Evolutionary conservation across 345 rosid species (phyloP).

Genomic region (Eucalyptus pauciflora): DNA sequence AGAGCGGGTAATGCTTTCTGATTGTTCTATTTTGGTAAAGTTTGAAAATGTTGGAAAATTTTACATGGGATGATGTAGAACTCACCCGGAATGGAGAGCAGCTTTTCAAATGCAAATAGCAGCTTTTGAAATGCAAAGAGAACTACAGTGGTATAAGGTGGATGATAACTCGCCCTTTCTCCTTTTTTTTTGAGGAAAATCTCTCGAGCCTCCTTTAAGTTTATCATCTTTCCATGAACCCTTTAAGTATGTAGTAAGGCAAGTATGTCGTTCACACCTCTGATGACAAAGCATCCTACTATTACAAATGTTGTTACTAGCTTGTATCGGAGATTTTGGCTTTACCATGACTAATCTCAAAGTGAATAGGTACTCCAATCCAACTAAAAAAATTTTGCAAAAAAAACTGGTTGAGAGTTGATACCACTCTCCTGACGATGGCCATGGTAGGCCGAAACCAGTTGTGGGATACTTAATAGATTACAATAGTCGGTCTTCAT

Average conservation of each 20-base stretch:
- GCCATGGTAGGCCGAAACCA: not conserved
- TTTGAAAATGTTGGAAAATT: not conserved
- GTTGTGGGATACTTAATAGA: not conserved
- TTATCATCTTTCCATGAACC: too few species aligned
- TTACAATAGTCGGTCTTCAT: not conserved
- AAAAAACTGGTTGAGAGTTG: not conserved
- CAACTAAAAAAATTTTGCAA: too few species aligned
- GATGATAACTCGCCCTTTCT: too few species aligned
- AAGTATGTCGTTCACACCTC: too few species aligned
- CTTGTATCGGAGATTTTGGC: too few species aligned
- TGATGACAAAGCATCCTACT: too few species aligned
- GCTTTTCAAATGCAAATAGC: not conserved
- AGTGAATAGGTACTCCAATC: too few species aligned
- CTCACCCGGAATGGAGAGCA: not conserved
- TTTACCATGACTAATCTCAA: too few species aligned
- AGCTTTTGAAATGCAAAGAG: not conserved
- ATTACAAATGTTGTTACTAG: too few species aligned
- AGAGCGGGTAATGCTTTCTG: not conserved
- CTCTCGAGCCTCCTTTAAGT: too few species aligned
- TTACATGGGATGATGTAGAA: not conserved
- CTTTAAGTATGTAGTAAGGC: too few species aligned
- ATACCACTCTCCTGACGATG: not conserved
- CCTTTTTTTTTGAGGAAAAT: too few species aligned
- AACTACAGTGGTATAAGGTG: not conserved
- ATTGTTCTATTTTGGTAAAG: accelerated